phyloP scores from a whole-genome alignment of 2,329 filamentous ascomycete species.

The Paradendryphiella salina region DNA sequence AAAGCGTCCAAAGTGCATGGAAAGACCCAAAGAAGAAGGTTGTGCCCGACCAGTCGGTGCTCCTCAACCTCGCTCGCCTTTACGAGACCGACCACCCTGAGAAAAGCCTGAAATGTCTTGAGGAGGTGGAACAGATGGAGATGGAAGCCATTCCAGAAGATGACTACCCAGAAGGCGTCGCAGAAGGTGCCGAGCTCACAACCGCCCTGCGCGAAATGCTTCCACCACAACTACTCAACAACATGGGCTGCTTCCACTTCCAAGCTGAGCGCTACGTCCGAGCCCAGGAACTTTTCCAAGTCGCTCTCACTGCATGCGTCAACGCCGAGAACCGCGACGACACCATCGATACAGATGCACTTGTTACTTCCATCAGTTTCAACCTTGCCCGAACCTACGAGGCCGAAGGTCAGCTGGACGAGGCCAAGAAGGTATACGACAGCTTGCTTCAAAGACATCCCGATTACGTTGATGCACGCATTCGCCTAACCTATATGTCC shows the following conservation, averaged over 20 bases:
- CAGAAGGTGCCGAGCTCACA: constrained; percentile 54
- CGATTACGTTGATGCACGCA: constrained; percentile 90
- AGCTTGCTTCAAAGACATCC: constrained; percentile 80
- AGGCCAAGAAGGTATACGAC: constrained; percentile 87
- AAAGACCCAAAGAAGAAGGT: constrained; percentile 88
- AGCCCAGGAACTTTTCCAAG: constrained; percentile 86
- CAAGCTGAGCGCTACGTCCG: constrained; percentile 79
- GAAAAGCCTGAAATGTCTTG: constrained; percentile 86
- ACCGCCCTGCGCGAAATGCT: constrained; percentile 72
- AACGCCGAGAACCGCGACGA: constrained; percentile 76
- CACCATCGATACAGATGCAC: constrained; percentile 80
- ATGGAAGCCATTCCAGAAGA: constrained; percentile 74
- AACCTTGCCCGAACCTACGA: constrained; percentile 95
- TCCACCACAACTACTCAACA: constrained; percentile 90
- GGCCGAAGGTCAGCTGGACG: constrained; percentile 74
- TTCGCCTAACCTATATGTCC: constrained; percentile 86
- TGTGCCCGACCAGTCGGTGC: constrained; percentile 78
- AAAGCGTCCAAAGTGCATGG: constrained; percentile 84
- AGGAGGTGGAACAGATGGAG: constrained; percentile 90
- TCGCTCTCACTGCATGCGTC: constrained; percentile 85
- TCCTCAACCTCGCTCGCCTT: constrained; percentile 87
- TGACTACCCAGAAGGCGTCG: constrained; percentile 63
- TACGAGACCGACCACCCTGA: constrained; percentile 87
- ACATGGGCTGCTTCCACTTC: constrained; percentile 95
- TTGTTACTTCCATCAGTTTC: constrained; percentile 95